A percentile compares a stretch with the other conserved stretches of the same genome.
Conservation (phyloP, 352 stramenopile genomes). For the Discostella stelligera region DNA sequence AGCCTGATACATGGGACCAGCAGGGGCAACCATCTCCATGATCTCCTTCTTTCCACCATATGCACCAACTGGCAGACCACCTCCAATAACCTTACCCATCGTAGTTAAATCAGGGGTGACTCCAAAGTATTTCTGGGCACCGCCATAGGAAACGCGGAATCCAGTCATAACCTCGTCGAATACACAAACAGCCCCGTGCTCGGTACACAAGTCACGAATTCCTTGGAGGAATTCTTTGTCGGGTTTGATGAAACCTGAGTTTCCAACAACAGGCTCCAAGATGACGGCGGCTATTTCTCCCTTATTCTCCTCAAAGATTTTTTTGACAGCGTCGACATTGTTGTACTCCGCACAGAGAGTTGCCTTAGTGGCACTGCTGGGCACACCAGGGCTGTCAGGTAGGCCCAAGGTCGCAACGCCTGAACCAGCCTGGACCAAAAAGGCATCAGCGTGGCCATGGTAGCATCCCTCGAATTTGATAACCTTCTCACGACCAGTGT, state of each 20-base stretch:
- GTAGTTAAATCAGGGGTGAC: conserved; percentile 88
- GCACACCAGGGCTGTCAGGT: conserved; percentile 85
- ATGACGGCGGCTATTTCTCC: conserved; percentile 86
- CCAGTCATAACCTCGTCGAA: conserved; percentile 91
- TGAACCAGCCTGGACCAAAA: conserved; percentile 87
- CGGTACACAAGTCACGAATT: conserved; percentile 79
- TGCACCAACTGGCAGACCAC: conserved; percentile 81
- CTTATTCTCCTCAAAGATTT: conserved; percentile 83
- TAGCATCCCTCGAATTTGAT: conserved; percentile 91
- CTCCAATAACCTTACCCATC: conserved; percentile 88
- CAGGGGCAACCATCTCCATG: conserved; percentile 86
- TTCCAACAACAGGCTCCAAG: conserved; percentile 87
- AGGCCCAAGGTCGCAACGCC: conserved; percentile 84
- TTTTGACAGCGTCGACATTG: conserved; percentile 84
- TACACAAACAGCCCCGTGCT: conserved; percentile 84
- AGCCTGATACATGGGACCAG: conserved; percentile 88
- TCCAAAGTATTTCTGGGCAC: conserved; percentile 86
- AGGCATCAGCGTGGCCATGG: conserved; percentile 87
- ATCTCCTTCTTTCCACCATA: conserved; percentile 87
- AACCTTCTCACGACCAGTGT: conserved; percentile 84
- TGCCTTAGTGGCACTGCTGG: conserved; percentile 78
- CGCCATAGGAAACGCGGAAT: conserved; percentile 87
- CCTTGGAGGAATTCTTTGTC: conserved; percentile 84
- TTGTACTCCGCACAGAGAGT: conserved; percentile 88
- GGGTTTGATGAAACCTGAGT: conserved; percentile 88